Base-by-base conservation (phyloP, 2,329 filamentous ascomycete species). In the Colletotrichum paranaense region DNA sequence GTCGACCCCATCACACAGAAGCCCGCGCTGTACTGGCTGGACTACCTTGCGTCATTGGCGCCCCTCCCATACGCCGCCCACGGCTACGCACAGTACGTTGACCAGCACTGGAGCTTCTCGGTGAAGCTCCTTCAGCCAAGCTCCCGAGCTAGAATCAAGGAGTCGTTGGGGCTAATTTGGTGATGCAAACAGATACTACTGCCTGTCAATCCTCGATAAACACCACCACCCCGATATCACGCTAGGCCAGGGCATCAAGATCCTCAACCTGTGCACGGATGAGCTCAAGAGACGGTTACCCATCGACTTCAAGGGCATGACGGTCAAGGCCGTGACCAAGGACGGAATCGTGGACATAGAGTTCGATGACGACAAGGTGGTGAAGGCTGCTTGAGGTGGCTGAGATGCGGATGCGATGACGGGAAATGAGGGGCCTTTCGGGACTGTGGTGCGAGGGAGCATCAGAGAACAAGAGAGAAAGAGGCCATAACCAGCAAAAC, bases 261-360 rank as follows among this genome's bases (percentile, higher is more conserved):
- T 99, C 75, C 87, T 99, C 80, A 92, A 91, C 79, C 93, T 98
- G 92, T 99, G 97, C 87, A 97, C 94, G 77, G 95, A 98, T 83
- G 97, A 99, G 88, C 87, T 99, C 82, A 98, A 98, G 91, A 92
- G 97, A 83, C 91, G 97, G 85, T 90, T 99, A 88, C 97, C 97
- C 73, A 95, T 99, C 81, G 97, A 99, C 84, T 99, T 98, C 90
- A 99, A 99, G 89, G 97, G 97, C 52, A 94, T 98, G 92, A 81
- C 89, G 66, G 95, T 99, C 79, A 98, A 98, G 89, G 93, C 95
- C 46, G 92, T 99, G 79, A 98, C 95, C 75, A 97, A 97, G 86
- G 95, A 98, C 78, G 97, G 97, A 12, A 93, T 99, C 75, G 87
- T 90, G 78, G 94, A 97, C 79, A 90, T 97, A 79, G 91, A 94